Evolutionary conservation across 768 basidiomycete genomes (phyloP).

Genomic region (Lactarius tabidus): DNA sequence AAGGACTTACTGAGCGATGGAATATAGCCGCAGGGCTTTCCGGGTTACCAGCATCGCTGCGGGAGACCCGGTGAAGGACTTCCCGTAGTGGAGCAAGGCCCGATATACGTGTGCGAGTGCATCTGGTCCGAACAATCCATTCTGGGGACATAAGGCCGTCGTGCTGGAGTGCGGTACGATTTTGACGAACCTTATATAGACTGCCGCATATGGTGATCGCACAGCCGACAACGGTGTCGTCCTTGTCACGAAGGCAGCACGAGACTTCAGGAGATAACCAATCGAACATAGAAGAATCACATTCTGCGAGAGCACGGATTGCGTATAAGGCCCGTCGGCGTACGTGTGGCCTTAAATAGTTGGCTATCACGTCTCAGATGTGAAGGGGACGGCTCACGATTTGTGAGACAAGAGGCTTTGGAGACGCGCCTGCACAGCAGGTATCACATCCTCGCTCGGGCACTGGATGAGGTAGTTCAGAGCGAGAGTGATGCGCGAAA

Average conservation of each 20-base stretch:
- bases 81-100: constrained; percentile 4
- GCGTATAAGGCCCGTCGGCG: constrained; percentile 20
- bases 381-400: constrained; percentile 59
- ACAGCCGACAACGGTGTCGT: constrained; percentile 18
- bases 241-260: constrained; percentile 18
- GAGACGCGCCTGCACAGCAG: constrained; percentile 67
- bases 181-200: constrained; percentile 18
- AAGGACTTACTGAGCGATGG: constrained; percentile 15
- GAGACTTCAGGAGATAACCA: constrained; percentile 21
- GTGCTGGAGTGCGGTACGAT: not conserved
- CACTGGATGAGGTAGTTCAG: constrained; percentile 62
- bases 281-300: constrained; percentile 14
- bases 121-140: constrained; percentile 18
- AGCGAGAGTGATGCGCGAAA: constrained; percentile 63
- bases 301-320: constrained; percentile 15
- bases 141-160: constrained; percentile 11
- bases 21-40: constrained; percentile 19
- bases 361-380: not conserved
- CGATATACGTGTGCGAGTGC: constrained; percentile 3
- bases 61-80: constrained; percentile 3
- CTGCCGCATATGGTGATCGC: constrained; percentile 17
- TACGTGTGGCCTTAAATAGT: not conserved
- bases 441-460: constrained; percentile 64
- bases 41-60: constrained; percentile 10
- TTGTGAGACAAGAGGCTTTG: constrained; percentile 64